These are phyloP conservation scores for Tetraselmis striata DNA, from an alignment of 139 green algal genomes.

Conservation along the genomic window DNA sequence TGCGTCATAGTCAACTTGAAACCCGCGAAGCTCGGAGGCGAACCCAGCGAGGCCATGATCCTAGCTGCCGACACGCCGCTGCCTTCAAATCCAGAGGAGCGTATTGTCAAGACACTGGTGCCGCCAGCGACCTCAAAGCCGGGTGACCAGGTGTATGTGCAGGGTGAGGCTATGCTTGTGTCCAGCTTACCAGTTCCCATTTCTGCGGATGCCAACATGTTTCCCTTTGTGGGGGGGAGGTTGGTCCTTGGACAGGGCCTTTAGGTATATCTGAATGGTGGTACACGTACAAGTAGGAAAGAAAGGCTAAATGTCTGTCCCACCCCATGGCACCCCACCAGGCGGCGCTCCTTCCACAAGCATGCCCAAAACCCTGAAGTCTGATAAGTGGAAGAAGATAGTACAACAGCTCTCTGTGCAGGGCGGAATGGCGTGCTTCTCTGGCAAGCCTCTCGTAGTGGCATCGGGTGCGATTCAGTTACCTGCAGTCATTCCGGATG, in stretches of 20 bases:
- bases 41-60: conserved; percentile 52
- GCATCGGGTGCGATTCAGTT: conserved; percentile 22
- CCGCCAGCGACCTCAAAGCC: conserved; percentile 24
- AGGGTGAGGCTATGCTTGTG: conserved; percentile 15
- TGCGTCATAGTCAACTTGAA: conserved; percentile 54
- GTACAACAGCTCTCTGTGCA: conserved; percentile 15
- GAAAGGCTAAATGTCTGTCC: too few species aligned
- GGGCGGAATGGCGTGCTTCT: conserved; percentile 21
- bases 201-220: too few species aligned
- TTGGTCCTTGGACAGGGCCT: too few species aligned
- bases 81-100: background rate
- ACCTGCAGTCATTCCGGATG: conserved; percentile 31
- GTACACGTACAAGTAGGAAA: background rate
- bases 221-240: too few species aligned
- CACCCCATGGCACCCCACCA: background rate
- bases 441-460: conserved; percentile 27
- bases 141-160: conserved; percentile 29
- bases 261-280: background rate
- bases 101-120: conserved; percentile 20
- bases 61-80: conserved; percentile 31
- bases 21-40: conserved; percentile 47
- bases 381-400: conserved; percentile 35
- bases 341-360: conserved; percentile 9
- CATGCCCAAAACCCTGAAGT: conserved; percentile 37
- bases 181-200: too few species aligned